These are phyloP conservation scores for Beauveria rudraprayagi DNA, from an alignment of 2,329 filamentous ascomycete genomes.

Conservation along the genomic window DNA sequence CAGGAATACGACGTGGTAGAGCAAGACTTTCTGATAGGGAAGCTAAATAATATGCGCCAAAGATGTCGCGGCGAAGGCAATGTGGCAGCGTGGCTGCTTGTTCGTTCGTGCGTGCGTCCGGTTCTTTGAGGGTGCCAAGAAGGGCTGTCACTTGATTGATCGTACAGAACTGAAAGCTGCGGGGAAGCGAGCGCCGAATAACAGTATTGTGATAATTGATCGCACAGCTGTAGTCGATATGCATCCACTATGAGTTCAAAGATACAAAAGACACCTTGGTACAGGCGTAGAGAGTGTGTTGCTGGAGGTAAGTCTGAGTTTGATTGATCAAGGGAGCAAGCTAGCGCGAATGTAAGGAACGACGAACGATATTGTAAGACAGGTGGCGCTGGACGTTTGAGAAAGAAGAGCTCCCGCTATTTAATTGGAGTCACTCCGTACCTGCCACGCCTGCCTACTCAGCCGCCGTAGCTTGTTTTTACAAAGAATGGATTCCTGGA, in stretches of 20 bases:
- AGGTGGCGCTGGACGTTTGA: not conserved
- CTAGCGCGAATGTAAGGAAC: not conserved
- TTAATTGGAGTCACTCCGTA: no score
- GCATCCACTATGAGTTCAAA: not conserved
- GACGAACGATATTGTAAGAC: not conserved
- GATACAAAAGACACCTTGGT: not conserved
- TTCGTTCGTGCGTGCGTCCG: not conserved
- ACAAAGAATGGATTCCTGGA: no score
- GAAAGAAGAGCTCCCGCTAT: not conserved
- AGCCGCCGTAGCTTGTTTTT: not conserved
- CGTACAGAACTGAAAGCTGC: not conserved
- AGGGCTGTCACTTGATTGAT: not conserved
- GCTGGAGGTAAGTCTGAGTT: constrained; percentile 3
- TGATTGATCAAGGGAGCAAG: not conserved
- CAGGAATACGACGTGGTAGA: not conserved
- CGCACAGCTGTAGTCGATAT: not conserved
- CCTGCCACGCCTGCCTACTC: no score
- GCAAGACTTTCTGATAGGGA: not conserved
- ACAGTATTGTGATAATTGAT: not conserved
- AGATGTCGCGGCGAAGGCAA: not conserved
- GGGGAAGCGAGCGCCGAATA: not conserved
- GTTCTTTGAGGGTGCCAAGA: not conserved
- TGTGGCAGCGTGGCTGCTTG: not conserved
- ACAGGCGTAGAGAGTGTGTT: not conserved
- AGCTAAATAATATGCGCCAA: not conserved